Evolutionary conservation across 305 asterid genomes (phyloP), one percentile per base, ranked within the genome.

Genomic region (Euphrasia arctica): DNA sequence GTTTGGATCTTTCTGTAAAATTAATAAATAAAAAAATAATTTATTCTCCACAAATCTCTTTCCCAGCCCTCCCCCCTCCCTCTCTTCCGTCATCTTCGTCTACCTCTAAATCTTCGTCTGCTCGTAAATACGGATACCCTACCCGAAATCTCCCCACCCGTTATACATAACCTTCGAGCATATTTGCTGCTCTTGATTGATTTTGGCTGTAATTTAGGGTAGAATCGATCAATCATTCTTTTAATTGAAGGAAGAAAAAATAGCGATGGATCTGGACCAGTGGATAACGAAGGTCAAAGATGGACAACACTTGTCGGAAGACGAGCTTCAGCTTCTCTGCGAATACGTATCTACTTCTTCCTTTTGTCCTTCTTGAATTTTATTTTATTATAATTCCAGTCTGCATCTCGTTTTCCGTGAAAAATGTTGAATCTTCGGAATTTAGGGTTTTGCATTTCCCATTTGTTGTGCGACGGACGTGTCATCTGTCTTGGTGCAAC

Each of bases 321-420:
- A 90, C 55, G 95, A 93, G 79, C 97, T 93, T 75, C 98, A 93
- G 85, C 95, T 93, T 62, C 96, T 93, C 45, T 90, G 98, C 77
- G 98, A 93, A 93, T 87, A 87, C 72, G 97, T 93, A 85, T 60
- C 72, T 68, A 63, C 63, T 71, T 60, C 61, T 68, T 65, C 36
- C 49, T 55, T 57, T 31, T 60, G 27, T 10, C 45, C 63, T 62
- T 14, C 52, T 50, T 22, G 12, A 15, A 15, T 11, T 18, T 43
- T 31, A 18, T 10, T 9, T 31, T 48, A 11, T 7, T 59, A 22
- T 6, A 10, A 54, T 51, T 58, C 13, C 29, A 3, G 48, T 27
- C 6, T 28, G 9, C 64, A 1, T 51, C 11, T 47, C 29, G 10
- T 48, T 67, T 45, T 15, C 42, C 54, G 13, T 47, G 70, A 51